Conservation (phyloP, 129 eudicot genomes). For the Centaurea solstitialis region DNA sequence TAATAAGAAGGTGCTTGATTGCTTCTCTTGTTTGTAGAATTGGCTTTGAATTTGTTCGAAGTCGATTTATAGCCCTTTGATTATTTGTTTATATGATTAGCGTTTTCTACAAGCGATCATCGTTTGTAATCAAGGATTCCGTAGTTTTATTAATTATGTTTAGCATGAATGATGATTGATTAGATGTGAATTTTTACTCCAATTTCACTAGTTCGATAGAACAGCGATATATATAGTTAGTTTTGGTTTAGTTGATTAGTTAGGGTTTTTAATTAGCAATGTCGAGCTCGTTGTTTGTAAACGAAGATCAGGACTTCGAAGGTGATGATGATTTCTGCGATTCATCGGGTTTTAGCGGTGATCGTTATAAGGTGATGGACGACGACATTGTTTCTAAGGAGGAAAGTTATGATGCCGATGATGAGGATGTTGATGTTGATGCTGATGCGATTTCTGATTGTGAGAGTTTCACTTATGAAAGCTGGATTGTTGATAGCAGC, state of each 20-base stretch:
- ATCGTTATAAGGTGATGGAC: neutral
- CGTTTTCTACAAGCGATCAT: neutral
- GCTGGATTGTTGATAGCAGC: neutral
- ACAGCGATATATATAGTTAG: neutral
- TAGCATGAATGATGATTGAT: neutral
- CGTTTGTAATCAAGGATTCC: neutral
- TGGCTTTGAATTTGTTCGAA: neutral
- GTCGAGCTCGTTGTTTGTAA: neutral
- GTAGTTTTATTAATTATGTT: neutral
- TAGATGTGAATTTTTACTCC: neutral
- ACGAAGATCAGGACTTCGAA: neutral
- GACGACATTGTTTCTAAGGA: neutral
- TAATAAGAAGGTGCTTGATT: neutral
- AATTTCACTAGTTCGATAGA: neutral
- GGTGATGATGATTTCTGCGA: neutral
- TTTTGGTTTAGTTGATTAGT: neutral
- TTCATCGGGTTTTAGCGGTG: neutral
- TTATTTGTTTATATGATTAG: neutral
- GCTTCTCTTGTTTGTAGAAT: neutral
- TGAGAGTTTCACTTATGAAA: neutral
- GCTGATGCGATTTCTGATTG: neutral
- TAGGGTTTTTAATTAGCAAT: neutral
- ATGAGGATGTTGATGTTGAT: neutral
- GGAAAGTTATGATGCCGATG: neutral
- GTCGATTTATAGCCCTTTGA: neutral